Evolutionary conservation across 129 eudicot species (phyloP), one percentile per base, ranked within the genome.

Genomic region (Rutidosis leptorrhynchoides): DNA sequence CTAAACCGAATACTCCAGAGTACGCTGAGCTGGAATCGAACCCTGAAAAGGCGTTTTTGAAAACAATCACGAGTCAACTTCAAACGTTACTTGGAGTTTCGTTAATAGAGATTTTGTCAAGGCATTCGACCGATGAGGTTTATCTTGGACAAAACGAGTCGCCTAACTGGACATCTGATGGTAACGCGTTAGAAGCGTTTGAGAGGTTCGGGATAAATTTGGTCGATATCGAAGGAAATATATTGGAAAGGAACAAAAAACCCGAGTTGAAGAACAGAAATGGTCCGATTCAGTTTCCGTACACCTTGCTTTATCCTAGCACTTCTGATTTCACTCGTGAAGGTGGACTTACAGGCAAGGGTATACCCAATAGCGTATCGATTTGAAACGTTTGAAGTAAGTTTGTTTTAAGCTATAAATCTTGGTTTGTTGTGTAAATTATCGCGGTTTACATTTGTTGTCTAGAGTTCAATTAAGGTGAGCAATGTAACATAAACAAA

Each of bases 81-180:
- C 88, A 81, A 73, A 83, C 88, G 5, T 74, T 83, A 21, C 56
- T 83, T 3, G 84, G 88, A 7, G 80, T 83, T 25, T 79, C 85
- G 7, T 35, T 83, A 2, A 83, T 83, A 4, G 88, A 83, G 73
- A 73, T 77, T 40, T 35, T 83, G 22, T 83, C 88, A 0, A 69
- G 84, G 61, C 88, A 83, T 70, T 73, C 88, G 7, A 46, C 82
- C 16, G 88, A 83, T 48, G 88, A 83, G 80, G 58, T 83, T 64
- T 83, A 83, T 69, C 82, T 83, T 12, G 88, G 88, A 2, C 88
- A 83, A 70, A 80, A 67, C 21, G 88, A 80, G 61, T 68, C 68
- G 28, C 74, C 69, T 1, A 61, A 83, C 22, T 83, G 88, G 88
- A 83, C 88, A 7, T 11, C 80, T 9, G 88, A 83, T 69, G 40